A percentile compares a stretch with the other conserved stretches of the same genome.
Conservation (phyloP, 306 rosid species). For the Amphicarpaea edgeworthii region DNA sequence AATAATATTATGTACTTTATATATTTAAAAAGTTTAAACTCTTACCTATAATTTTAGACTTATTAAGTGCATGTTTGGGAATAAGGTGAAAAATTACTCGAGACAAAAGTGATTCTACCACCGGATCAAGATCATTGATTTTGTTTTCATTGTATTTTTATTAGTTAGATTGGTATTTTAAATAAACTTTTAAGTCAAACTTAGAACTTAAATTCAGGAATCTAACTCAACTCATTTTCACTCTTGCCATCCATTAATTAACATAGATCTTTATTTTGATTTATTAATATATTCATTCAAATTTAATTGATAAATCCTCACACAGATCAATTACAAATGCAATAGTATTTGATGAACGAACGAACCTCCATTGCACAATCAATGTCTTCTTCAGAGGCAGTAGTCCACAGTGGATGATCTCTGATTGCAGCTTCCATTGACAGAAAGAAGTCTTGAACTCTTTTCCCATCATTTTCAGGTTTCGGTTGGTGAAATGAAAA, state of each 20-base stretch:
- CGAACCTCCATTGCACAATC: slow-evolving; percentile 78
- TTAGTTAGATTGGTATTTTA: no score
- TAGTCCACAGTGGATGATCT: slow-evolving; percentile 76
- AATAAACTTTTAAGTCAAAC: background rate
- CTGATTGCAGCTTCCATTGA: slow-evolving; percentile 71
- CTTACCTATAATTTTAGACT: no score
- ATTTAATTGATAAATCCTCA: no score
- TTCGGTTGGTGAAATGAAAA: slow-evolving; percentile 67
- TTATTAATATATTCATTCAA: background rate
- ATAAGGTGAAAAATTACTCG: no score
- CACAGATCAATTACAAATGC: background rate
- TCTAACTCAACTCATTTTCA: background rate
- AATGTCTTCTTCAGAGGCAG: slow-evolving; percentile 66
- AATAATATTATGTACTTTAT: no score
- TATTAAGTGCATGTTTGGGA: no score
- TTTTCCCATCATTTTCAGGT: slow-evolving; percentile 73
- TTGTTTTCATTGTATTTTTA: no score
- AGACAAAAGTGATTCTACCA: no score
- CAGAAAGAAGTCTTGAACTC: slow-evolving; percentile 68
- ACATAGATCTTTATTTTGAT: background rate
- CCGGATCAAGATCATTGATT: no score
- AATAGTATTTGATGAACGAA: background rate
- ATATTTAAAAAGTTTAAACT: no score
- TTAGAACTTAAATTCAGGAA: background rate
- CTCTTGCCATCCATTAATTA: background rate